Evolutionary conservation across 1,139 yeast genomes (phyloP).

Genomic region (Lipomyces yarrowii): DNA sequence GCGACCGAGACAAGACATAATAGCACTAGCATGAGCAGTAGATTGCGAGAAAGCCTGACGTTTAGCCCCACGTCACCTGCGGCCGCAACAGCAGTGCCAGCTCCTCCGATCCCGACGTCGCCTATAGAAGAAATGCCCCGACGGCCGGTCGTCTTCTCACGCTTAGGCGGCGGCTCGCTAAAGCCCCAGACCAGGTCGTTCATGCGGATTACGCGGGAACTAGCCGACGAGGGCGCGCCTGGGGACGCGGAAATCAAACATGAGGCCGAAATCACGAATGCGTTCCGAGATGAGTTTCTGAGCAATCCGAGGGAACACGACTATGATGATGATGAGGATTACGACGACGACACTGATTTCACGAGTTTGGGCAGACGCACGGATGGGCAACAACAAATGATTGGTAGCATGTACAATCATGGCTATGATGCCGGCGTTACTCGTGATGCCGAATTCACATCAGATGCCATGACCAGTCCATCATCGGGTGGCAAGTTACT

Average conservation of each 20-base stretch:
- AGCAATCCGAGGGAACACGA: slow-evolving; percentile 14
- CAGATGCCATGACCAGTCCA: background rate
- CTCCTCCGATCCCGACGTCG: background rate
- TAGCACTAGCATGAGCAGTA: background rate
- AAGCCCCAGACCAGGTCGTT: slow-evolving; percentile 41
- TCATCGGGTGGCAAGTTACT: slow-evolving; percentile 8
- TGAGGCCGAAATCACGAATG: slow-evolving; percentile 42
- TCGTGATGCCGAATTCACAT: background rate
- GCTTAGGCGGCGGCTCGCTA: slow-evolving; percentile 35
- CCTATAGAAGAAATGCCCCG: slow-evolving; percentile 24
- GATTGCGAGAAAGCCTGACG: background rate
- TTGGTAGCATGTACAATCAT: slow-evolving; percentile 9
- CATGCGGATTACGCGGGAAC: slow-evolving; percentile 40
- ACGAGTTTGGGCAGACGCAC: background rate
- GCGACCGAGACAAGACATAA: background rate
- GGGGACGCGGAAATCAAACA: slow-evolving; percentile 41
- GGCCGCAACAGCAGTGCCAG: background rate
- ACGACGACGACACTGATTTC: slow-evolving; percentile 9
- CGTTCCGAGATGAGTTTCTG: slow-evolving; percentile 37
- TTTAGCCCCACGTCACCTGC: background rate
- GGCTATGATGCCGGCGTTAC: slow-evolving; percentile 8
- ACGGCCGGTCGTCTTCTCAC: slow-evolving; percentile 26
- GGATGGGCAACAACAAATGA: background rate
- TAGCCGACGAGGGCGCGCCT: slow-evolving; percentile 42
- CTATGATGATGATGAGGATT: slow-evolving; percentile 13